A percentile compares a stretch with the other conserved stretches of the same genome.
Evolutionary conservation across 345 rosid species (phyloP).

Genomic region (Excoecaria agallocha): DNA sequence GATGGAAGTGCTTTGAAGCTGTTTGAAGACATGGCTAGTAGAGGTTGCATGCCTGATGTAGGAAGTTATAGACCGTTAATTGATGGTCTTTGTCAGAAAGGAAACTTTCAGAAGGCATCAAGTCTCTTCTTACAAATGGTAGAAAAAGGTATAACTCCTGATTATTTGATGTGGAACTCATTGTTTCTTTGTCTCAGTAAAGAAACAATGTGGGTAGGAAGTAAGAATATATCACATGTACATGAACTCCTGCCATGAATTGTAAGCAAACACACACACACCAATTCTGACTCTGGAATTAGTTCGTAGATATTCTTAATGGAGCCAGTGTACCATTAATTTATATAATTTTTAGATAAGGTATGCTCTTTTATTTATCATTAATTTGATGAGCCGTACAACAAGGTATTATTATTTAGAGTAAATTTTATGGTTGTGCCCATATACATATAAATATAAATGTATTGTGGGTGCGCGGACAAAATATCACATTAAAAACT

Average conservation of each 20-base stretch:
- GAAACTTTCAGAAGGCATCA: conserved; percentile 45
- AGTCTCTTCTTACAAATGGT: conserved; percentile 50
- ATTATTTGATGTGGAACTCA: conserved; percentile 51
- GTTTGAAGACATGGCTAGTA: conserved; percentile 56
- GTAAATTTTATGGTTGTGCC: too few species aligned
- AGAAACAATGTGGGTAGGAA: conserved; percentile 30
- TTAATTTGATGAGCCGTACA: too few species aligned
- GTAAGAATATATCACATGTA: conserved; percentile 21
- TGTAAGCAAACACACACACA: background rate
- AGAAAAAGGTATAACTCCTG: conserved; percentile 53
- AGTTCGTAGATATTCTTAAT: too few species aligned
- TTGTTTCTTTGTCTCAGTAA: conserved; percentile 46
- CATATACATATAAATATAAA: too few species aligned
- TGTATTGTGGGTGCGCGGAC: too few species aligned
- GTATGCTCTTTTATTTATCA: too few species aligned
- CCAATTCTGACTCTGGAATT: too few species aligned
- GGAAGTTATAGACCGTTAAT: conserved; percentile 49
- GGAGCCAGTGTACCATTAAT: too few species aligned
- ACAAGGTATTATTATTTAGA: too few species aligned
- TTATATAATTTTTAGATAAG: too few species aligned
- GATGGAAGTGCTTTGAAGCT: conserved; percentile 52
- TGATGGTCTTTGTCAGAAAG: conserved; percentile 40
- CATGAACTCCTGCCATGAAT: conserved; percentile 27
- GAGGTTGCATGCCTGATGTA: conserved; percentile 49
- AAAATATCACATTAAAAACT: too few species aligned